Conservation (phyloP, 2,329 filamentous ascomycete species). For the Neofusicoccum umdonicola region DNA sequence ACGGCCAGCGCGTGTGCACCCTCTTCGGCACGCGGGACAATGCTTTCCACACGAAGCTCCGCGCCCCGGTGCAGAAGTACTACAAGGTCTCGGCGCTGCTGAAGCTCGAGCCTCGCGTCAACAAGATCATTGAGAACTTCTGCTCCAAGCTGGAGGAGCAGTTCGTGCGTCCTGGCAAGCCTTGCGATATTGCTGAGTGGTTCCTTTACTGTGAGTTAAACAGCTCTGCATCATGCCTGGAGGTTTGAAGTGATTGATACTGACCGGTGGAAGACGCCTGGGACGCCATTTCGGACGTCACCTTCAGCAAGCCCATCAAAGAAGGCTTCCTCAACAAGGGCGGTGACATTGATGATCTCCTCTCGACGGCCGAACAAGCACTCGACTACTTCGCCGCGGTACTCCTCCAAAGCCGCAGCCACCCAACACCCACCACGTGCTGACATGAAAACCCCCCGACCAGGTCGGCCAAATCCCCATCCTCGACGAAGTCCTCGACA, state of each 20-base stretch:
- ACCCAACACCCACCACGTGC: background rate
- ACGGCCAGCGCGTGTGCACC: constrained; percentile 30
- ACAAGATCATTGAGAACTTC: constrained; percentile 25
- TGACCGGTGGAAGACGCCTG: background rate
- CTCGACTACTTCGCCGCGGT: constrained; percentile 26
- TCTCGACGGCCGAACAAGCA: constrained; percentile 23
- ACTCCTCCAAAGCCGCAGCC: background rate
- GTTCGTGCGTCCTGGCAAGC: constrained; percentile 27
- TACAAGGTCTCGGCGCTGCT: constrained; percentile 27
- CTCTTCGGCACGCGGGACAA: constrained; percentile 34
- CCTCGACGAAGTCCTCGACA: constrained; percentile 26
- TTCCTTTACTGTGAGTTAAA: constrained; percentile 28
- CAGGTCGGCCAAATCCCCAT: constrained; percentile 31
- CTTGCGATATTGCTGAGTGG: constrained; percentile 34
- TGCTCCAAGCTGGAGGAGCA: constrained; percentile 27
- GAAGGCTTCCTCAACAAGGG: constrained; percentile 12
- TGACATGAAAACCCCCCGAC: background rate
- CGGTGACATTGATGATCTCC: constrained; percentile 15
- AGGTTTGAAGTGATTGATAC: background rate
- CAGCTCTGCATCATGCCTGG: no score
- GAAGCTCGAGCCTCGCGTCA: constrained; percentile 29
- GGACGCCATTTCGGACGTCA: constrained; percentile 8
- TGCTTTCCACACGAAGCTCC: constrained; percentile 26
- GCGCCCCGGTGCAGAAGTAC: constrained; percentile 32
- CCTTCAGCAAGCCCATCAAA: constrained; percentile 13